Base-by-base conservation (phyloP, 257 asterid species). In the Ajuga chamaepitys region DNA sequence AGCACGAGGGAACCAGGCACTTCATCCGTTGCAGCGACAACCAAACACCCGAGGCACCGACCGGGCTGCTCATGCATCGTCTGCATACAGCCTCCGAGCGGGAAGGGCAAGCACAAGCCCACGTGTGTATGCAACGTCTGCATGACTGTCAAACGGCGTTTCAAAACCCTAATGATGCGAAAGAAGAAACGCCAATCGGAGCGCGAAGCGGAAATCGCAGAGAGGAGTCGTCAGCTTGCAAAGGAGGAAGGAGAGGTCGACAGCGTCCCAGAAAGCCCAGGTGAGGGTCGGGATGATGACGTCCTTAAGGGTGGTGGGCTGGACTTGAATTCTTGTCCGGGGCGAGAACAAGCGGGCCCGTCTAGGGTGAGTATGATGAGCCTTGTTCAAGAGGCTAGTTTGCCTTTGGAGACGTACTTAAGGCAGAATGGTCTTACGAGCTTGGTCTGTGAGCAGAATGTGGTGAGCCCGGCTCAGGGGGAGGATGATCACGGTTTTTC, bases 31-130 rank as follows among this genome's bases (percentile, higher is more conserved):
- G 95, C 95, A 56, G 68, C 95, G 21, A 92, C 96, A 16, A 92
- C 97, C 6, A 92, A 80, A 54, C 98, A 92, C 72, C 98, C 98
- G 0, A 80, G 98, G 84, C 97, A 89, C 63, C 93, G 95, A 22
- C 95, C 96, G 11, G 99, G 99, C 68, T 93, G 99, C 76, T 89
- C 99, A 26, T 93, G 99, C 87, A 89, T 93, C 18, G 97, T 89
- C 61, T 93, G 99, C 85, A 93, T 93, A 80, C 99, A 93, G 78
- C 99, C 99, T 46, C 99, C 99, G 0, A 93, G 99, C 52, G 97
- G 99, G 56, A 93, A 89, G 72, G 99, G 96, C 58, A 93, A 89
- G 54, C 99, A 93, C 87, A 84, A 93, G 83, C 96, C 99, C 58
- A 81, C 96, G 0, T 93, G 99, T 74, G 69, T 75, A 2, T 93